Conservation (phyloP, 768 basidiomycete species). For the Artomyces pyxidatus region DNA sequence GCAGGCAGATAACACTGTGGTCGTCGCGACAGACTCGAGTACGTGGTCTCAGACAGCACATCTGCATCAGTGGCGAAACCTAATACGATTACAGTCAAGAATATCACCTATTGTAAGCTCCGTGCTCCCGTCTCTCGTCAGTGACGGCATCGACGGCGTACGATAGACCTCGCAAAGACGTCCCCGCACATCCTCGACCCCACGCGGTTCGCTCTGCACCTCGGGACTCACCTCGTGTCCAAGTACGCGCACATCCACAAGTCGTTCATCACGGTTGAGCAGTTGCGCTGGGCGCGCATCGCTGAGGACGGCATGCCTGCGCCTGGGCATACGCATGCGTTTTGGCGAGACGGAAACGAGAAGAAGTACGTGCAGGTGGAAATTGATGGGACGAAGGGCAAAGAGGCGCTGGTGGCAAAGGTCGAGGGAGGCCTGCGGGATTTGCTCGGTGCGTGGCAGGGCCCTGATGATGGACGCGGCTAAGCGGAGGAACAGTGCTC, state of each 20-base stretch:
- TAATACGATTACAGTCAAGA: too few relatives aligned
- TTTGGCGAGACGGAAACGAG: constrained; percentile 86
- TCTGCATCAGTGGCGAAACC: too few relatives aligned
- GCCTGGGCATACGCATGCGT: constrained; percentile 67
- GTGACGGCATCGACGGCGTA: neutral
- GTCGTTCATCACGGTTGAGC: constrained; percentile 63
- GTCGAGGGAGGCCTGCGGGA: constrained; percentile 56
- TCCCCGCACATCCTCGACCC: constrained; percentile 82
- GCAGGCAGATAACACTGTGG: constrained; percentile 76
- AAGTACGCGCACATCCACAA: constrained; percentile 73
- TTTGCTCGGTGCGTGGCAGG: constrained; percentile 55
- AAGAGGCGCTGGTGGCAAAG: constrained; percentile 5
- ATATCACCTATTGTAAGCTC: constrained; percentile 28
- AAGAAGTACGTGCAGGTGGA: constrained; percentile 60
- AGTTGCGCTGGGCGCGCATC: constrained; percentile 82
- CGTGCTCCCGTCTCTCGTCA: neutral
- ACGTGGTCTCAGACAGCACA: too few relatives aligned
- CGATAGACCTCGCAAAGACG: constrained; percentile 72
- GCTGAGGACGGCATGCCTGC: constrained; percentile 34
- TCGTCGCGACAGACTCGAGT: constrained; percentile 86
- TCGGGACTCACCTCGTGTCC: constrained; percentile 75
- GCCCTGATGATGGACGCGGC: neutral
- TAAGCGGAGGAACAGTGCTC: constrained; percentile 45
- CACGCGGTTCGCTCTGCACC: constrained; percentile 81
- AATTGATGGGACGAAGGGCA: constrained; percentile 23